Evolutionary conservation across 768 basidiomycete genomes (phyloP).

Genomic region (Boletus rufocinnamomeus): DNA sequence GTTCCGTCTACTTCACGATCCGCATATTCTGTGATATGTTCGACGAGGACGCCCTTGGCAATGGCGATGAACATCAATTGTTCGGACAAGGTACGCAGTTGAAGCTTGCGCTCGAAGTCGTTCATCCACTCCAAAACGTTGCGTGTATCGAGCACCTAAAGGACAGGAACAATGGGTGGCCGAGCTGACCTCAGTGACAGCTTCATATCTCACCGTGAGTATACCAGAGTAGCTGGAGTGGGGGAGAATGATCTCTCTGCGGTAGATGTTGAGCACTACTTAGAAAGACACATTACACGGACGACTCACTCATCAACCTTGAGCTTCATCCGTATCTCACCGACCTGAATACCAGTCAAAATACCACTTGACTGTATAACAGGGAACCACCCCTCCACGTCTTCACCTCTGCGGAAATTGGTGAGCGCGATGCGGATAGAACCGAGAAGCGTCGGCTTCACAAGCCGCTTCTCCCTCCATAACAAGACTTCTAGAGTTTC

Average conservation of each 20-base stretch:
- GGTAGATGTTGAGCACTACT: constrained; percentile 9
- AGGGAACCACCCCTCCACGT: constrained; percentile 85
- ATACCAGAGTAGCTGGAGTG: constrained; percentile 60
- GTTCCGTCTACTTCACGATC: constrained; percentile 71
- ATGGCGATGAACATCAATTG: constrained; percentile 71
- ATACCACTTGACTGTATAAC: constrained; percentile 55
- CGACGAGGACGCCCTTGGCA: constrained; percentile 62
- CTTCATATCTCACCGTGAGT: constrained; percentile 49
- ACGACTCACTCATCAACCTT: constrained; percentile 69
- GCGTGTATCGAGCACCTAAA: constrained; percentile 46
- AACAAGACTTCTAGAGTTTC: constrained; percentile 67
- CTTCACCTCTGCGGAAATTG: constrained; percentile 73
- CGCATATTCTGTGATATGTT: constrained; percentile 70
- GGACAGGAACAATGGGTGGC: background rate
- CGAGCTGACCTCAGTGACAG: background rate
- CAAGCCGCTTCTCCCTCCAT: constrained; percentile 66
- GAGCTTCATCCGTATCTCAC: constrained; percentile 74
- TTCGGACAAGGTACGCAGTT: constrained; percentile 60
- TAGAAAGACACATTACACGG: constrained; percentile 1
- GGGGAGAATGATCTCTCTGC: constrained; percentile 80
- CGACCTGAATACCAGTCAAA: constrained; percentile 59
- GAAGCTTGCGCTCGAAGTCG: constrained; percentile 66
- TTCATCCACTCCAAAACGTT: constrained; percentile 76
- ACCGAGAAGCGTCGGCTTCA: constrained; percentile 60
- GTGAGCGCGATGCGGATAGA: constrained; percentile 61